Percentiles rank a stretch among this genome's conserved stretches.
These are phyloP conservation scores for Thalassiosira exigua DNA, from an alignment of 352 stramenopile species.

Conservation along the genomic window DNA sequence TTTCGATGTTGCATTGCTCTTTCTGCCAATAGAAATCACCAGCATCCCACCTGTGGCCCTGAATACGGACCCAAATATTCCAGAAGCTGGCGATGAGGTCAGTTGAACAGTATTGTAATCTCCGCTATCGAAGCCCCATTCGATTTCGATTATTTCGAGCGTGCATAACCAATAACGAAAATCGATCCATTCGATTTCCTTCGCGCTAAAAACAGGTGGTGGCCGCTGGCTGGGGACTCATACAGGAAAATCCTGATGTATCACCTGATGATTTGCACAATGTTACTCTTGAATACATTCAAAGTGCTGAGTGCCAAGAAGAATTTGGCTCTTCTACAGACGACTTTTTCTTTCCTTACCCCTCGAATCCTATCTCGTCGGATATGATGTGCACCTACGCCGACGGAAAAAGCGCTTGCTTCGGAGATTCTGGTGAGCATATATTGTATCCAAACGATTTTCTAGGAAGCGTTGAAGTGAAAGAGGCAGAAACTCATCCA, in stretches of 20 bases:
- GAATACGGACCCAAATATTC: constrained; percentile 3
- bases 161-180: no score
- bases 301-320: constrained; percentile 6
- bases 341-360: not conserved
- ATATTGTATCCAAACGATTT: not conserved
- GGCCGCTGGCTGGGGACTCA: constrained; percentile 10
- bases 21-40: constrained; percentile 5
- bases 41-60: constrained; percentile 12
- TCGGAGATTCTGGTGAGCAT: constrained; percentile 14
- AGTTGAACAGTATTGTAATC: no score
- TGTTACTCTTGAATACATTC: not conserved
- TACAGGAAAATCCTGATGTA: not conserved
- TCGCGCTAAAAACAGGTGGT: no score
- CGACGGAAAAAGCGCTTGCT: not conserved
- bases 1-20: constrained; percentile 13
- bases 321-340: not conserved
- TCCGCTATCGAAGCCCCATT: no score
- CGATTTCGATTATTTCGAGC: no score
- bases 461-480: no score
- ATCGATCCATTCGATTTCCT: no score
- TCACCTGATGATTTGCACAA: constrained; percentile 1
- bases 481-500: no score
- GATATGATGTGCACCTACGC: constrained; percentile 3
- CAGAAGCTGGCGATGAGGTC: not conserved
- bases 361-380: not conserved